A percentile compares a stretch with the other conserved stretches of the same genome.
These are phyloP conservation scores for Blastocrithidia nonstop DNA, from an alignment of 208 protist species.

Conservation along the genomic window DNA sequence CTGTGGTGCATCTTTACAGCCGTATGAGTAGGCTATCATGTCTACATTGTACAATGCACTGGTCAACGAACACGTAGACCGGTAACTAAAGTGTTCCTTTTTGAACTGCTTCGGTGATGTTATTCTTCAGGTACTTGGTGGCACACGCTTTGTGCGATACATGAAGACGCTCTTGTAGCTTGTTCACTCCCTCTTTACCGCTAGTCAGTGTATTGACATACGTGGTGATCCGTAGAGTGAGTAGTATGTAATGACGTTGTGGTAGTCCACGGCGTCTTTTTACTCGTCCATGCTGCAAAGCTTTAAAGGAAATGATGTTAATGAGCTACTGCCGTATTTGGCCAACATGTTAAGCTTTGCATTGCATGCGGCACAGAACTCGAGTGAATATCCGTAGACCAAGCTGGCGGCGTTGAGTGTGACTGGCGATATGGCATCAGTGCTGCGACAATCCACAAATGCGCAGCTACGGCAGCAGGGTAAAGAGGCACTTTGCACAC, in stretches of 20 bases:
- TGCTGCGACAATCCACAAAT: slow-evolving; percentile 23
- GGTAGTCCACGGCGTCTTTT: slow-evolving; percentile 44
- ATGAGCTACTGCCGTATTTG: slow-evolving; percentile 40
- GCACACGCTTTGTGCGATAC: slow-evolving; percentile 76
- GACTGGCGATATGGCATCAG: slow-evolving; percentile 72
- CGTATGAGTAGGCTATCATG: slow-evolving; percentile 74
- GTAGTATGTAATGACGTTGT: slow-evolving; percentile 70
- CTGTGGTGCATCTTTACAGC: slow-evolving; percentile 40
- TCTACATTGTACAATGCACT: slow-evolving; percentile 67
- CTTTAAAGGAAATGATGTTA: slow-evolving; percentile 30
- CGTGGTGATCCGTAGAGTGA: slow-evolving; percentile 52
- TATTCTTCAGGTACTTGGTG: slow-evolving; percentile 83
- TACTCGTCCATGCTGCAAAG: slow-evolving; percentile 75
- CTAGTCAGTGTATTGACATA: slow-evolving; percentile 41
- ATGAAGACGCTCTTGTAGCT: slow-evolving; percentile 67
- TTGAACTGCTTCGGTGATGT: slow-evolving; percentile 92
- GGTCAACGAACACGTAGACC: slow-evolving; percentile 53
- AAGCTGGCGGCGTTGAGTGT: slow-evolving; percentile 44
- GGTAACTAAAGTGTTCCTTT: slow-evolving; percentile 90
- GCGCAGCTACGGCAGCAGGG: slow-evolving; percentile 35
- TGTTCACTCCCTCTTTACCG: slow-evolving; percentile 43
- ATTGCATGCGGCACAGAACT: slow-evolving; percentile 31
- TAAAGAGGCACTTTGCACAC: slow-evolving; percentile 42
- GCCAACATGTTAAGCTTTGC: slow-evolving; percentile 49
- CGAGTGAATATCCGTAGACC: slow-evolving; percentile 30